phyloP scores from a whole-genome alignment of 768 basidiomycete species.

The Tulasnella sp. region DNA sequence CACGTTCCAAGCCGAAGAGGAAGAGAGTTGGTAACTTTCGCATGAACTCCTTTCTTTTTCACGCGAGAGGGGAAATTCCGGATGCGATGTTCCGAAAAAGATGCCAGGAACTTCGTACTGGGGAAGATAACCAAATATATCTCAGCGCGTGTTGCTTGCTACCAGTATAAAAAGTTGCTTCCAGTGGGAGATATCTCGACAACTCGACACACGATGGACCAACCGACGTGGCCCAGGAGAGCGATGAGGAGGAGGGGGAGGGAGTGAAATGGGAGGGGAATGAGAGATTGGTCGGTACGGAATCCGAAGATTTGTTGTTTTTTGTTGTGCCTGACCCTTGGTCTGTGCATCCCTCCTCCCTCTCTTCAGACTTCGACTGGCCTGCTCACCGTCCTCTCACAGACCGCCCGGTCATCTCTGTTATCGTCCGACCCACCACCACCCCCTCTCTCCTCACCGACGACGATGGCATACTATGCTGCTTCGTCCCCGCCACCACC shows the following conservation, averaged over 20 bases:
- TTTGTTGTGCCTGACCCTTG: conserved; percentile 4
- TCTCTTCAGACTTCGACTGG: conserved; percentile 7
- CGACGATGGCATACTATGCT: conserved; percentile 24
- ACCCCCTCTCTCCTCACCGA: conserved; percentile 5
- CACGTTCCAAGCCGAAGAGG: not conserved
- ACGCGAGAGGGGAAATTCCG: not conserved
- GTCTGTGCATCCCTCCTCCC: conserved; percentile 5
- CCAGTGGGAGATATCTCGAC: not conserved
- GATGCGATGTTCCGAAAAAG: not conserved
- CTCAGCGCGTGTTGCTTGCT: not conserved
- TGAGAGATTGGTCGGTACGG: conserved; percentile 6
- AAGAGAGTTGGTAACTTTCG: not conserved
- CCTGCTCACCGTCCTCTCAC: conserved; percentile 11
- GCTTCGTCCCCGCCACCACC: conserved; percentile 26
- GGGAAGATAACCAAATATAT: conserved; percentile 12
- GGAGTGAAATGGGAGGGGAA: not conserved
- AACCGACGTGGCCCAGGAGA: no score
- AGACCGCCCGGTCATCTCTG: not conserved
- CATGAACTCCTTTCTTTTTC: conserved; percentile 5
- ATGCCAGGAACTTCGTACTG: not conserved
- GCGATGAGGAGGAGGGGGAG: not conserved
- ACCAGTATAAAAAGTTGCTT: not conserved
- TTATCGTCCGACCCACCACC: conserved; percentile 17
- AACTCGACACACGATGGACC: not conserved
- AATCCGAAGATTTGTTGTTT: conserved; percentile 13